phyloP scores from a whole-genome alignment of 306 rosid species.

The Ochetophila trinervis region DNA sequence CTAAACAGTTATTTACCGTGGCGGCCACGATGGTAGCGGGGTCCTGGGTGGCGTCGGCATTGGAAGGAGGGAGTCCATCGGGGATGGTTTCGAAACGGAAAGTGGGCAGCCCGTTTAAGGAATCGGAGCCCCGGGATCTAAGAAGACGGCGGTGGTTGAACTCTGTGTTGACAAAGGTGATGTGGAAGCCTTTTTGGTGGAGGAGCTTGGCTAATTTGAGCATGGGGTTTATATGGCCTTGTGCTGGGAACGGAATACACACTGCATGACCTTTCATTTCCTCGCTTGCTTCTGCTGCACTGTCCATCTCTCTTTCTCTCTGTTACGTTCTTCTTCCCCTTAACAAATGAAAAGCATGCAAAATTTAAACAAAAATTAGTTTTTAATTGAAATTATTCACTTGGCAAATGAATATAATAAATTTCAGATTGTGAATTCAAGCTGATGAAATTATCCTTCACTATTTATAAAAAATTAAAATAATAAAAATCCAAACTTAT shows the following conservation, averaged over 20 bases:
- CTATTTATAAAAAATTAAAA: too few relatives aligned
- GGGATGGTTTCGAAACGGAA: slow-evolving; percentile 38
- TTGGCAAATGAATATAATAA: too few relatives aligned
- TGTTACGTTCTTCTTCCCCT: too few relatives aligned
- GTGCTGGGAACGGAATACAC: slow-evolving; percentile 32
- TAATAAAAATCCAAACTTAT: too few relatives aligned
- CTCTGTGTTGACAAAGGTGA: slow-evolving; percentile 36
- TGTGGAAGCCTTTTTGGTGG: slow-evolving; percentile 30
- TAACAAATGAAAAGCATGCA: too few relatives aligned
- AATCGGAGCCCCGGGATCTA: slow-evolving; percentile 24
- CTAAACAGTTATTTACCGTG: slow-evolving; percentile 23
- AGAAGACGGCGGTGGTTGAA: slow-evolving; percentile 32
- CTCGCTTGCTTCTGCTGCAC: too few relatives aligned
- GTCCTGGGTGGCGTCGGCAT: slow-evolving; percentile 45
- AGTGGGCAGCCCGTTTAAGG: slow-evolving; percentile 24
- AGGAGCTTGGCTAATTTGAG: slow-evolving; percentile 32
- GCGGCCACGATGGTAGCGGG: slow-evolving; percentile 36
- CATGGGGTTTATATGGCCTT: slow-evolving; percentile 41
- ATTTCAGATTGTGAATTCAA: too few relatives aligned
- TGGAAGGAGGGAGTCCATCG: slow-evolving; percentile 53
- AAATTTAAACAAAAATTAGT: too few relatives aligned
- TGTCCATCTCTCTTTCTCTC: too few relatives aligned
- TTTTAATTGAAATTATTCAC: too few relatives aligned
- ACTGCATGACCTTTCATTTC: slow-evolving; percentile 18
- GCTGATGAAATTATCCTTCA: too few relatives aligned